phyloP scores from a whole-genome alignment of 1,284 basidiomycete species.

The Pseudomicrostroma phylloplanum region DNA sequence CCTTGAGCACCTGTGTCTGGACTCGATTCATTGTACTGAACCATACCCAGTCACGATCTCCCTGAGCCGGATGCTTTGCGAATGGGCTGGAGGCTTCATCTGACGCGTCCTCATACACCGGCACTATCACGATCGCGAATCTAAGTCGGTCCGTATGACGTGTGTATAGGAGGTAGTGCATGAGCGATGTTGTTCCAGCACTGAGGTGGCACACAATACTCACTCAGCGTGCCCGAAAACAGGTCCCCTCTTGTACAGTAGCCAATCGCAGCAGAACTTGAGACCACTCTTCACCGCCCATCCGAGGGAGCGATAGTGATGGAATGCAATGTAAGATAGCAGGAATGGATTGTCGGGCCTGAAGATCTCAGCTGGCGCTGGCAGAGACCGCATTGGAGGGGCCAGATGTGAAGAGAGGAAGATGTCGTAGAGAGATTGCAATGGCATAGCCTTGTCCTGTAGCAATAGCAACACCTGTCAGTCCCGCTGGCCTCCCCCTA shows the following conservation, averaged over 20 bases:
- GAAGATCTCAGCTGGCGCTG: background rate
- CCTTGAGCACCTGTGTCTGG: constrained; percentile 90
- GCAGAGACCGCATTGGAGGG: background rate
- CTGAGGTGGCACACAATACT: constrained; percentile 41
- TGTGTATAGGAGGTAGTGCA: background rate
- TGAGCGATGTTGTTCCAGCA: background rate
- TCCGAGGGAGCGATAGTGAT: constrained; percentile 93
- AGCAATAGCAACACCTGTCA: background rate
- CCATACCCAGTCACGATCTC: constrained; percentile 79
- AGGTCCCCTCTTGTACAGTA: constrained; percentile 89
- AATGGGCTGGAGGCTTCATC: constrained; percentile 57
- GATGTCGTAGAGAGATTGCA: constrained; percentile 14
- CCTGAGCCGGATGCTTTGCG: constrained; percentile 28
- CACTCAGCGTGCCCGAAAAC: constrained; percentile 94
- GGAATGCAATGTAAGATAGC: constrained; percentile 81
- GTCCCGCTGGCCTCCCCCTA: background rate
- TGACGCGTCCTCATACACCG: constrained; percentile 73
- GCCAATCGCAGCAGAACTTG: constrained; percentile 94
- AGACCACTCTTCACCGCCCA: constrained; percentile 94
- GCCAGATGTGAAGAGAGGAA: constrained; percentile 11
- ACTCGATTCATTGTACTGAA: constrained; percentile 94
- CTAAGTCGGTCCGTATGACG: constrained; percentile 53
- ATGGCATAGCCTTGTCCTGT: constrained; percentile 7
- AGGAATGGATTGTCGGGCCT: constrained; percentile 81
- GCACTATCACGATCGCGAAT: constrained; percentile 80